phyloP scores from a whole-genome alignment of 805 yeast species.

The Ogataea henricii region DNA sequence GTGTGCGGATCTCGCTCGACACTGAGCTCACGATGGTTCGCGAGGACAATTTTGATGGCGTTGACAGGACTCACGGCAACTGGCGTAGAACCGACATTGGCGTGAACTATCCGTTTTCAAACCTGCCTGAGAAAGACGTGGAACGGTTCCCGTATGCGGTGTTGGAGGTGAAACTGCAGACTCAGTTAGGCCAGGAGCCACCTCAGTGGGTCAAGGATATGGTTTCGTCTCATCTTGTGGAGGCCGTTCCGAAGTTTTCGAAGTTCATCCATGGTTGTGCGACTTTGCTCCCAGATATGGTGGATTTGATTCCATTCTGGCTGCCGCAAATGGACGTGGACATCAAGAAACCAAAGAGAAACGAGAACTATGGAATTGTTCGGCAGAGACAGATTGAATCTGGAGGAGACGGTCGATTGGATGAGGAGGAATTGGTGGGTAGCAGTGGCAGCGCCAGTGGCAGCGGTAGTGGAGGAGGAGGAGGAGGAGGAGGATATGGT shows the following conservation, averaged over 20 bases:
- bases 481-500: constrained; percentile 41
- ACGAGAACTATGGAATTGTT: constrained; percentile 63
- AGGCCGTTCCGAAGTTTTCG: constrained; percentile 97
- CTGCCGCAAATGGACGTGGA: constrained; percentile 95
- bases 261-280: constrained; percentile 98
- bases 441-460: constrained; percentile 14
- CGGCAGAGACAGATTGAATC: constrained; percentile 39
- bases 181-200: constrained; percentile 98
- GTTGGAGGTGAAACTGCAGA: constrained; percentile 93
- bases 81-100: constrained; percentile 99
- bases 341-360: constrained; percentile 80
- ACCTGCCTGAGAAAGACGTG: constrained; percentile 79
- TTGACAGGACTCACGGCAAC: constrained; percentile 84
- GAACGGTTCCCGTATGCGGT: constrained; percentile 98
- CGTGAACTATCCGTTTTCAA: constrained; percentile 91
- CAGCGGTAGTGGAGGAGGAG: constrained; percentile 49
- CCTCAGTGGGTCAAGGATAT: constrained; percentile 96
- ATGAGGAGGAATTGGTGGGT: constrained; percentile 67
- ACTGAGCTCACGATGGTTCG: constrained; percentile 97
- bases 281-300: constrained; percentile 80
- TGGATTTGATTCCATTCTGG: constrained; percentile 93
- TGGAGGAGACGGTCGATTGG: constrained; percentile 52
- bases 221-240: constrained; percentile 89
- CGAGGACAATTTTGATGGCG: constrained; percentile 95
- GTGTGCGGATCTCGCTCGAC: constrained; percentile 97